phyloP scores from a whole-genome alignment of 2,329 filamentous ascomycete species.

The Rhynchosporium graminicola region DNA sequence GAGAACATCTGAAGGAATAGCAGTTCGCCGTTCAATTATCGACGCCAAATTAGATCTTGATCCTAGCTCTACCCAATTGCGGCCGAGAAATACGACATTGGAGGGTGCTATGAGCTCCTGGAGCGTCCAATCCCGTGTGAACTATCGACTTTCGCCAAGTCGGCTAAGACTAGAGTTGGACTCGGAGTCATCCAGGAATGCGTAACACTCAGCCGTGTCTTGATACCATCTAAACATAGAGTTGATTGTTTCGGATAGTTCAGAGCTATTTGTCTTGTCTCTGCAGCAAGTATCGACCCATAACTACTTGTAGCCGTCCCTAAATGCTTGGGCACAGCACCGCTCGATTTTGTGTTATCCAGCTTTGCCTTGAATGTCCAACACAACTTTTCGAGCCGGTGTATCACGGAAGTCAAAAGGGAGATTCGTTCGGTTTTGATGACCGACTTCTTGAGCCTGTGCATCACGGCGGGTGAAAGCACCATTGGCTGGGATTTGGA shows the following conservation, averaged over 20 bases:
- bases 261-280: constrained; percentile 31
- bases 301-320: neutral
- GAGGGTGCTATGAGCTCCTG: constrained; percentile 17
- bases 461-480: neutral
- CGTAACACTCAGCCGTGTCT: constrained; percentile 24
- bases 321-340: constrained; percentile 6
- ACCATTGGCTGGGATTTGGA: neutral
- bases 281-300: constrained; percentile 31
- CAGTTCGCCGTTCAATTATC: constrained; percentile 16
- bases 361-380: neutral
- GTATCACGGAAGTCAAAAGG: too few species aligned
- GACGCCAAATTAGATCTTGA: constrained; percentile 13
- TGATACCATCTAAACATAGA: constrained; percentile 24
- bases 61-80: constrained; percentile 23
- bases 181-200: constrained; percentile 14
- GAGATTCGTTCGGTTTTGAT: too few species aligned
- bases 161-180: too few species aligned
- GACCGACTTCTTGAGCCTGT: constrained; percentile 25
- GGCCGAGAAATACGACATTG: constrained; percentile 22
- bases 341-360: constrained; percentile 11
- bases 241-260: constrained; percentile 23
- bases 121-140: constrained; percentile 16
- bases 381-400: constrained; percentile 16
- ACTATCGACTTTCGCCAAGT: constrained; percentile 6
- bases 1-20: constrained; percentile 10